A percentile compares a stretch with the other conserved stretches of the same genome.
Evolutionary conservation across 2,329 filamentous ascomycete genomes (phyloP).

Genomic region (Didymella glomerata): DNA sequence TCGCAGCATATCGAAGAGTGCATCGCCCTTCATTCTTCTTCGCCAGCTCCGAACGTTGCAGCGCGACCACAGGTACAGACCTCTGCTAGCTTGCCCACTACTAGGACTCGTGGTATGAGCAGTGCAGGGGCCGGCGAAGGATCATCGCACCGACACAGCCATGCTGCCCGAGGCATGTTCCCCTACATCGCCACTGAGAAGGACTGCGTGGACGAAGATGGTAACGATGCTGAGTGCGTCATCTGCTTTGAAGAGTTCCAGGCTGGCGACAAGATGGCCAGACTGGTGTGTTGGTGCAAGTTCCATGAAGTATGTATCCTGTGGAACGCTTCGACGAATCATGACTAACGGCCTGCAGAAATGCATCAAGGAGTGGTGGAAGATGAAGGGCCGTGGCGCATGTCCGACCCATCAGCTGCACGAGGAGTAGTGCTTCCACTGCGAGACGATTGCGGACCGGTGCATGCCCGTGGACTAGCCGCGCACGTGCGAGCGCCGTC

Average conservation of each 20-base stretch:
- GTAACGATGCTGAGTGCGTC: constrained; percentile 64
- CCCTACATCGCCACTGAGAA: constrained; percentile 69
- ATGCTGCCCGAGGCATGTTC: constrained; percentile 54
- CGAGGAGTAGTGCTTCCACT: constrained; percentile 22
- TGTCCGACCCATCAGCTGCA: constrained; percentile 68
- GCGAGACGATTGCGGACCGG: neutral
- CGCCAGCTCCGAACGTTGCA: constrained; percentile 27
- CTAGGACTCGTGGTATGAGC: constrained; percentile 47
- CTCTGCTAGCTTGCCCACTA: constrained; percentile 39
- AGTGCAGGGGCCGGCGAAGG: constrained; percentile 39
- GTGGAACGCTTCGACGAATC: neutral
- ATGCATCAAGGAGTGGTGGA: constrained; percentile 70
- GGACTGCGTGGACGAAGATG: constrained; percentile 66
- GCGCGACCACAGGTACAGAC: constrained; percentile 26
- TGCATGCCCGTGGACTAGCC: neutral
- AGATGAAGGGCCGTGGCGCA: constrained; percentile 61
- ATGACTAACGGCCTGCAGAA: constrained; percentile 31
- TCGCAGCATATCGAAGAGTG: constrained; percentile 57
- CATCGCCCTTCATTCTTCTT: constrained; percentile 46
- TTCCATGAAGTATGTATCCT: constrained; percentile 62
- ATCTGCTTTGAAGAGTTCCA: constrained; percentile 73
- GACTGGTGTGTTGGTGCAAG: constrained; percentile 70
- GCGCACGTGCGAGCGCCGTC: neutral
- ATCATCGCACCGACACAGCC: constrained; percentile 34
- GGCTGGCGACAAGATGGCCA: constrained; percentile 65